Evolutionary conservation across 2,329 filamentous ascomycete species (phyloP).

Genomic region (Alternaria triticina): DNA sequence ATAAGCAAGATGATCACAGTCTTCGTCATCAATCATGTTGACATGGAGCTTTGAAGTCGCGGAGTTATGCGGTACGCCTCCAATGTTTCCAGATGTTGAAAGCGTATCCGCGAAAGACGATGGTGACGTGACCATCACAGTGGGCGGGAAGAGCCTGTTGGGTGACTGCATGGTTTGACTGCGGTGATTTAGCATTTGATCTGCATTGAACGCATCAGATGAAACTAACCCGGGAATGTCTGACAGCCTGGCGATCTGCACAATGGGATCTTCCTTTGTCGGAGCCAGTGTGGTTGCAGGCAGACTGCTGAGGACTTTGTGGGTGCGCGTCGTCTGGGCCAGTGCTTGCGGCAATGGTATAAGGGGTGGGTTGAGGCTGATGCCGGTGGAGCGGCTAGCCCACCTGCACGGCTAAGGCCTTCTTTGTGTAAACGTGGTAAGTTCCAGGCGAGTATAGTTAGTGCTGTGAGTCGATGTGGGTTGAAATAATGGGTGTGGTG

Average conservation of each 20-base stretch:
- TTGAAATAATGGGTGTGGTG: background rate
- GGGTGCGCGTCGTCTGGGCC: background rate
- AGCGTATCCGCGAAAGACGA: background rate
- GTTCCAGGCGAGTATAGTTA: background rate
- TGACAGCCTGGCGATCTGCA: background rate
- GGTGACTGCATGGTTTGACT: background rate
- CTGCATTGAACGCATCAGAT: background rate
- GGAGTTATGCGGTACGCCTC: rapidly evolving
- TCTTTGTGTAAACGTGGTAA: rapidly evolving
- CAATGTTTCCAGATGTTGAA: background rate
- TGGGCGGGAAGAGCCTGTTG: background rate
- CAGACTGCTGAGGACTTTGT: rapidly evolving
- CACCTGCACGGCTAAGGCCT: background rate
- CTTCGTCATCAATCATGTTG: background rate
- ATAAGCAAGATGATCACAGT: background rate
- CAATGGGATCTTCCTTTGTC: background rate
- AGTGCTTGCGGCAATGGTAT: background rate
- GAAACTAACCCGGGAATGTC: background rate
- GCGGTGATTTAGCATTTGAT: background rate
- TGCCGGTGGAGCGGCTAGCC: background rate
- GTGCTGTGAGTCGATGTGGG: background rate
- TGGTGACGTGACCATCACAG: background rate
- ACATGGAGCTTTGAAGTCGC: background rate
- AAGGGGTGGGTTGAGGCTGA: background rate
- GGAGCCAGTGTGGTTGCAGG: rapidly evolving